A percentile compares a stretch with the other conserved stretches of the same genome.
phyloP scores from a whole-genome alignment of 202 grass and related monocot species.

The Thinopyrum obtusiflorum region DNA sequence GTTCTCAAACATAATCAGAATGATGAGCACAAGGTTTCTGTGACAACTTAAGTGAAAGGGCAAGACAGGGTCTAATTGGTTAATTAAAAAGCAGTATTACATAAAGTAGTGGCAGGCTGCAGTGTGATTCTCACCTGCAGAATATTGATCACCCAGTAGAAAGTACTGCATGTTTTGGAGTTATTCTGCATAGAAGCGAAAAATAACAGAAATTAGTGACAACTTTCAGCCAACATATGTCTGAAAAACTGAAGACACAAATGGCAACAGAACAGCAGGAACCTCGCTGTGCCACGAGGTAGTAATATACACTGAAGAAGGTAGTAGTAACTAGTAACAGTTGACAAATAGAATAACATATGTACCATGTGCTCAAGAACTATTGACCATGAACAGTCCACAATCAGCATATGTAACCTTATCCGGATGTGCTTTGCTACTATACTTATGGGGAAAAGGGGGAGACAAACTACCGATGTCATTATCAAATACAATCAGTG shows the following conservation, averaged over 20 bases:
- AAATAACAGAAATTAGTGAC: slow-evolving; percentile 3
- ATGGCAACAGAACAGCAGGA: neutral
- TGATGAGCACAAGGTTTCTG: neutral
- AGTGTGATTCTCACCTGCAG: slow-evolving; percentile 53
- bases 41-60: neutral
- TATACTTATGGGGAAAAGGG: neutral
- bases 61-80: neutral
- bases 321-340: neutral
- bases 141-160: slow-evolving; percentile 80
- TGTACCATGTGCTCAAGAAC: neutral
- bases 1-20: neutral
- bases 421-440: neutral
- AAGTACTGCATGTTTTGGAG: slow-evolving; percentile 70
- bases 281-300: neutral
- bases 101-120: neutral
- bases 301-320: neutral
- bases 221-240: neutral
- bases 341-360: neutral
- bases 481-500: neutral
- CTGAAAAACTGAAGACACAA: neutral
- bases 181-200: slow-evolving; percentile 41
- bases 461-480: neutral
- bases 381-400: neutral
- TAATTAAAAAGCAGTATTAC: neutral
- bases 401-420: neutral